Evolutionary conservation across 345 rosid species (phyloP).

Genomic region (Acer negundo): DNA sequence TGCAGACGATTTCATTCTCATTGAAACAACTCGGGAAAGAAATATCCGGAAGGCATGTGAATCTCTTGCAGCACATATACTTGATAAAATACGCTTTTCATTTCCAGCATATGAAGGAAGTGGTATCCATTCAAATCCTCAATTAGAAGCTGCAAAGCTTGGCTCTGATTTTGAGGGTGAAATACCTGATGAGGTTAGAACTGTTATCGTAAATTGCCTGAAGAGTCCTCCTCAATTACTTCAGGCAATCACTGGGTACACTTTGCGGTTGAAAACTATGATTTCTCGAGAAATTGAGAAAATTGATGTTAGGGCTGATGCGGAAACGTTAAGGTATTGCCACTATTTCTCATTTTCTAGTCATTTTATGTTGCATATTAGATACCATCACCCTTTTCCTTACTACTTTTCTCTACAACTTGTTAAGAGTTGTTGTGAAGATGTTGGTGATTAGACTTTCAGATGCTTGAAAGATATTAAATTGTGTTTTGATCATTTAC

Average conservation of each 20-base stretch:
- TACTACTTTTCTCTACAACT: neutral
- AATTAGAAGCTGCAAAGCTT: constrained; percentile 68
- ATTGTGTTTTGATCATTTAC: too few species aligned
- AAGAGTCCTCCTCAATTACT: constrained; percentile 81
- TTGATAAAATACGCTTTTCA: constrained; percentile 62
- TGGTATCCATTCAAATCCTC: constrained; percentile 79
- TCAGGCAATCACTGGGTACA: constrained; percentile 71
- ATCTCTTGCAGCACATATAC: constrained; percentile 66
- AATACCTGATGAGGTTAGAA: constrained; percentile 71
- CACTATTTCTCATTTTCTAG: constrained; percentile 16
- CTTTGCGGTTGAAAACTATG: constrained; percentile 60
- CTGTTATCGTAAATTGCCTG: constrained; percentile 60
- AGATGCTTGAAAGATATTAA: too few species aligned
- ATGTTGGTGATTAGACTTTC: too few species aligned
- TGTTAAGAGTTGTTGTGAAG: too few species aligned
- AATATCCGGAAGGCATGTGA: constrained; percentile 88
- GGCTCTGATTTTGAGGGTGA: constrained; percentile 87
- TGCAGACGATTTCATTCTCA: constrained; percentile 78
- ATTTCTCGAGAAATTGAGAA: constrained; percentile 84
- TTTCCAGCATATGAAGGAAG: constrained; percentile 95
- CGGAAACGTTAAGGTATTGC: constrained; percentile 70
- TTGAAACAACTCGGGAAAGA: constrained; percentile 77
- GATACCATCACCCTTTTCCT: neutral
- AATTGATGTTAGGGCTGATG: constrained; percentile 91
- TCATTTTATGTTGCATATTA: constrained; percentile 8